A percentile compares a stretch with the other conserved stretches of the same genome.
phyloP scores from a whole-genome alignment of 2,329 filamentous ascomycete species.

The Alternaria consortialis region DNA sequence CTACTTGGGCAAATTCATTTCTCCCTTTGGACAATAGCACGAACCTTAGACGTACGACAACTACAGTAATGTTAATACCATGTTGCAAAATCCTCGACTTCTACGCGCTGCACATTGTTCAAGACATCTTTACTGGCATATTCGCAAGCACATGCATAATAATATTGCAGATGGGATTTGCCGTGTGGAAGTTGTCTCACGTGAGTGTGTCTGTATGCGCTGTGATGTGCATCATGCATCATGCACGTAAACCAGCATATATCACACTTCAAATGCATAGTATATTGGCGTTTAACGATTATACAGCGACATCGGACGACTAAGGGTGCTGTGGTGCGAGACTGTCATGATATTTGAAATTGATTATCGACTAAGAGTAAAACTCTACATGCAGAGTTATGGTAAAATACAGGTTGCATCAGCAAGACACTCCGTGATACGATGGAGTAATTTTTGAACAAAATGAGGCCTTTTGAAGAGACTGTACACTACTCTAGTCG shows the following conservation, averaged over 20 bases:
- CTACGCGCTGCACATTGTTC: no score
- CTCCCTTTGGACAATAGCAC: background rate
- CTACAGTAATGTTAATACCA: conserved; percentile 4
- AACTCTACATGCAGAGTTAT: no score
- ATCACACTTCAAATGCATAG: conserved; percentile 1
- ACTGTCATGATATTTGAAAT: no score
- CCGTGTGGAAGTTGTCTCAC: background rate
- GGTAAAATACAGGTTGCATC: no score
- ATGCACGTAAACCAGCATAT: background rate
- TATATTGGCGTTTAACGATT: background rate
- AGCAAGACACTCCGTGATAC: no score
- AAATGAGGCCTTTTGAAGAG: background rate
- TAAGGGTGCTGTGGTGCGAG: no score
- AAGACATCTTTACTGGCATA: no score
- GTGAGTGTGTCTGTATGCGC: conserved; percentile 14
- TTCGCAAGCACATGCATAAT: no score
- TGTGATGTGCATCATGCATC: conserved; percentile 4
- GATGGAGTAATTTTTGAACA: no score
- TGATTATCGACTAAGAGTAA: no score
- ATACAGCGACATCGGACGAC: background rate
- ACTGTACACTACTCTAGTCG: background rate
- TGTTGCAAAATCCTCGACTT: no score
- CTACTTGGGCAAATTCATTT: background rate
- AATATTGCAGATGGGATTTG: no score
- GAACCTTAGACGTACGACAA: background rate